These are phyloP conservation scores for Lathyrus tuberosus DNA, from an alignment of 306 rosid species.

Conservation along the genomic window DNA sequence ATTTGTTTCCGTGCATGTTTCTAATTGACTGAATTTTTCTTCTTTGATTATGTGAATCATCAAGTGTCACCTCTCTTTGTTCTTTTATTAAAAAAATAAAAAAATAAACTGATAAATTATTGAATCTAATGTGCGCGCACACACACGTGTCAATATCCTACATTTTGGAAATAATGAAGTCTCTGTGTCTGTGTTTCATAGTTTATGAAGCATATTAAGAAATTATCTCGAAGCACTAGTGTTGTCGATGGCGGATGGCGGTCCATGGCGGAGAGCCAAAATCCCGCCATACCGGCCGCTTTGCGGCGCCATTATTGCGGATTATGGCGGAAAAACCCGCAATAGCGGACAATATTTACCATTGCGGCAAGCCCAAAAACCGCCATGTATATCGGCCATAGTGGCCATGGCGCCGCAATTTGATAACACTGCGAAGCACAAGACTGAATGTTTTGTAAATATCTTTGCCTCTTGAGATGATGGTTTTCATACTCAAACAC, in stretches of 20 bases:
- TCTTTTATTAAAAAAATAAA: neutral
- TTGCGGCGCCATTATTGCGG: too few relatives aligned
- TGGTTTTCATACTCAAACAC: constrained; percentile 19
- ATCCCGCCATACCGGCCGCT: too few relatives aligned
- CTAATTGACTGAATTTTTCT: neutral
- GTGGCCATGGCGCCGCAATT: too few relatives aligned
- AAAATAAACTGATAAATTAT: neutral
- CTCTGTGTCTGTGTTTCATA: neutral
- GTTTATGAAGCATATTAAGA: constrained; percentile 1
- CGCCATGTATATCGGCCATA: too few relatives aligned
- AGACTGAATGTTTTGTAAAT: constrained; percentile 21
- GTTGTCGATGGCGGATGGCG: too few relatives aligned
- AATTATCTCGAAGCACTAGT: constrained; percentile 1
- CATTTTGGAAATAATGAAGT: constrained; percentile 2
- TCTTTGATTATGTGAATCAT: neutral
- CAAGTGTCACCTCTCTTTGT: neutral
- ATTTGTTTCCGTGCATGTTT: neutral
- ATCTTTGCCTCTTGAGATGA: constrained; percentile 6
- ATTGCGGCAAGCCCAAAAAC: too few relatives aligned
- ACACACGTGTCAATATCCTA: neutral
- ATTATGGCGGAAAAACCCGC: too few relatives aligned
- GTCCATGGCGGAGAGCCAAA: too few relatives aligned
- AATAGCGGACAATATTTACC: too few relatives aligned
- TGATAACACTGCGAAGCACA: too few relatives aligned
- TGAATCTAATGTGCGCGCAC: neutral